These are phyloP conservation scores for Blastobotrys elegans DNA, from an alignment of 1,139 yeast species.

Conservation along the genomic window DNA sequence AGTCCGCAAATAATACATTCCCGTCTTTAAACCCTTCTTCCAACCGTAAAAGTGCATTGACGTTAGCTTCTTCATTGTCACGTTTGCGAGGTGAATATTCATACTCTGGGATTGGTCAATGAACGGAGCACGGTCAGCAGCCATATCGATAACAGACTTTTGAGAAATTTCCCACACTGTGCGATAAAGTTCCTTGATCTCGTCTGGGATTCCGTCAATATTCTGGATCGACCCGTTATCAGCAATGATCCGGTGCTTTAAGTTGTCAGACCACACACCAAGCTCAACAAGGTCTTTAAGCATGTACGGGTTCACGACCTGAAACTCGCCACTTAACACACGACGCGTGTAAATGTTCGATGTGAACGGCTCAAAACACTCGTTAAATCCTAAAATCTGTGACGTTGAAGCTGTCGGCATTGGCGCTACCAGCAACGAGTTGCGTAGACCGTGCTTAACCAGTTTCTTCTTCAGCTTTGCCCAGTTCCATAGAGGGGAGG, in stretches of 20 bases:
- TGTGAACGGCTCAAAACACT: conserved; percentile 76
- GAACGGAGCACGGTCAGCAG: conserved; percentile 83
- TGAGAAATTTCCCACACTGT: conserved; percentile 94
- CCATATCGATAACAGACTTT: conserved; percentile 70
- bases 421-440: conserved; percentile 71
- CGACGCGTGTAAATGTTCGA: conserved; percentile 74
- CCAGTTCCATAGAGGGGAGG: conserved; percentile 61
- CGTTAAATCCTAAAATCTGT: conserved; percentile 72
- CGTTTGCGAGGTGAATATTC: conserved; percentile 68
- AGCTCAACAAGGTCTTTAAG: conserved; percentile 63
- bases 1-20: conserved; percentile 84
- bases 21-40: conserved; percentile 86
- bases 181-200: conserved; percentile 62
- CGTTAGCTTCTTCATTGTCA: conserved; percentile 76
- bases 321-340: conserved; percentile 76
- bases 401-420: conserved; percentile 92
- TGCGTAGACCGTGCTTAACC: conserved; percentile 54
- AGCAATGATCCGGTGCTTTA: conserved; percentile 64
- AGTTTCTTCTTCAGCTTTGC: conserved; percentile 49
- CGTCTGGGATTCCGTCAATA: conserved; percentile 61
- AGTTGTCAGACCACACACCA: conserved; percentile 62
- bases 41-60: conserved; percentile 90
- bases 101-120: conserved; percentile 86
- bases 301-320: conserved; percentile 67
- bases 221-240: conserved; percentile 75